Conservation (phyloP, 495 filamentous ascomycete species). For the Diplogelasinospora grovesii region DNA sequence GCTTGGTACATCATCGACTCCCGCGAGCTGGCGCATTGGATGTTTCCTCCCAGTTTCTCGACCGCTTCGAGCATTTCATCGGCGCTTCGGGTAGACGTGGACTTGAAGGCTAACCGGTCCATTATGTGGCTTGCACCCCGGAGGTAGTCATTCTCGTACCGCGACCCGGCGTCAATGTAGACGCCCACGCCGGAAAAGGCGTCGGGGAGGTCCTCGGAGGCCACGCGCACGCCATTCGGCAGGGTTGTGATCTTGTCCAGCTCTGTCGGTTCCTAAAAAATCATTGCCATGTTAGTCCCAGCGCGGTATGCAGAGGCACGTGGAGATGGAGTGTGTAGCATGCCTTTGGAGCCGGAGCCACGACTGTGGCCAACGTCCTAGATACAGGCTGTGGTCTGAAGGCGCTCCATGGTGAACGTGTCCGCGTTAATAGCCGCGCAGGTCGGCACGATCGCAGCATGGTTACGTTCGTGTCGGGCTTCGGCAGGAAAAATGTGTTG, state of each 20-base stretch:
- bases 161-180: constrained; percentile 92
- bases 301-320: not conserved
- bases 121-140: constrained; percentile 93
- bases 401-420: constrained; percentile 11
- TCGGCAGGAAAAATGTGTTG: not conserved
- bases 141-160: constrained; percentile 81
- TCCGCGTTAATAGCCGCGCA: constrained; percentile 15
- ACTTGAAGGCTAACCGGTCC: constrained; percentile 95
- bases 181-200: constrained; percentile 94
- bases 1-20: constrained; percentile 99
- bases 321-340: not conserved
- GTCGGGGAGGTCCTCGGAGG: constrained; percentile 90
- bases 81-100: constrained; percentile 62
- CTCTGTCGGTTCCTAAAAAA: constrained; percentile 82
- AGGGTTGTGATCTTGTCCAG: constrained; percentile 85
- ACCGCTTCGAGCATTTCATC: constrained; percentile 84
- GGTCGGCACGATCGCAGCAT: constrained; percentile 25
- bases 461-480: constrained; percentile 3
- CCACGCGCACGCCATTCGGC: constrained; percentile 89
- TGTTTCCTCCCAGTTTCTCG: constrained; percentile 85
- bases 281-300: no score
- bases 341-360: constrained; percentile 10
- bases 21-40: constrained; percentile 90
- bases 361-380: constrained; percentile 10
- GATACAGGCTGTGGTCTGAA: not conserved